Conservation (phyloP, 257 asterid genomes). For the Solanum piurae region DNA sequence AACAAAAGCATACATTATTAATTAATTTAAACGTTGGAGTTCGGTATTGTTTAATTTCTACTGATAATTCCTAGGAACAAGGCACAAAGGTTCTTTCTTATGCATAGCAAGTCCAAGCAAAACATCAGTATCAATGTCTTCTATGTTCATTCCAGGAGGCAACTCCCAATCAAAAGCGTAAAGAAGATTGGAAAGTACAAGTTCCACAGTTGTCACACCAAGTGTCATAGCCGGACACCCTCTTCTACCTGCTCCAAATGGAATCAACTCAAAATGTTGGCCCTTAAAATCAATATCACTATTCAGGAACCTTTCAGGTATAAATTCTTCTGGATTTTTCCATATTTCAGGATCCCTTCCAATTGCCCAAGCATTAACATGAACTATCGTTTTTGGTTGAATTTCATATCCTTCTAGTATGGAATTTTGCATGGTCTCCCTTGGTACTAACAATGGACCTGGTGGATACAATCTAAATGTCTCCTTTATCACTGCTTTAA, state of each 20-base stretch:
- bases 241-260: no score
- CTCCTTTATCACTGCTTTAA: background rate
- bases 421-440: background rate
- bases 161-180: no score
- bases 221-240: no score
- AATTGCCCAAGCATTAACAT: background rate
- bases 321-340: background rate
- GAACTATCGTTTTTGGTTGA: background rate
- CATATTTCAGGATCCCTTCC: background rate
- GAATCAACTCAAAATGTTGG: no score
- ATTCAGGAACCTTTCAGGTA: background rate
- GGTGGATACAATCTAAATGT: background rate
- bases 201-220: no score
- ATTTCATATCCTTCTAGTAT: background rate
- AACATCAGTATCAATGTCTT: no score
- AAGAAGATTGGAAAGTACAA: no score
- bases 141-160: no score
- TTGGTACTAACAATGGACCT: background rate
- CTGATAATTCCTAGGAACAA: no score
- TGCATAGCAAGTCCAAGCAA: no score
- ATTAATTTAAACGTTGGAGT: background rate
- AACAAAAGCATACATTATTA: background rate
- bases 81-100: no score
- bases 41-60: background rate
- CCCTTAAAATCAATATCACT: no score